Evolutionary conservation across 208 protist genomes (phyloP), one percentile per base, ranked within the genome.

Genomic region (Acanthamoeba lenticulata): DNA sequence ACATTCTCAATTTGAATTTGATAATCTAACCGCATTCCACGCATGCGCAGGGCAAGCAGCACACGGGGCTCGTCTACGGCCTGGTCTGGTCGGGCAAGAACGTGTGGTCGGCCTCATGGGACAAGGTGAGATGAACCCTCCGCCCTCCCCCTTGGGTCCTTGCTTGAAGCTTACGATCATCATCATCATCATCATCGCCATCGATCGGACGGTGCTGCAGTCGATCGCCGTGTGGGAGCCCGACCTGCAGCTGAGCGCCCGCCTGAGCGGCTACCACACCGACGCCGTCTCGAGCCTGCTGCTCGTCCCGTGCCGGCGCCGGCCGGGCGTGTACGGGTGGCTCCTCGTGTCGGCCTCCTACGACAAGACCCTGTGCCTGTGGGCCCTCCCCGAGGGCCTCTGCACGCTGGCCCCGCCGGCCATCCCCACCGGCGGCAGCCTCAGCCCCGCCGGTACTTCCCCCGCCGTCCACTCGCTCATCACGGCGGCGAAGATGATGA

Each of bases 91-190:
- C 81, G 36, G 81, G 81, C 11, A 5, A 89, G 32, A 36, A 89
- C 77, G 29, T 89, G 32, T 89, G 81, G 81, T 89, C 81, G 11
- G 81, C 81, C 17, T 89, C 81, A 6, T 89, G 81, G 81, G 81
- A 89, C 27, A 89, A 89, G 81, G 52, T 62, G 21, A 11, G 15
- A 21, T 60, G 52, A n/a, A n/a, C 52, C 11, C 21, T 60, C 11
- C 11, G 52, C 52, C 52, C 52, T 60, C 36, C 13, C 24, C 69
- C 19, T 79, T 21, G 69, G 9, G n/a, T 79, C 15, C 11, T 40
- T 44, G 36, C 9, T 79, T 79, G n/a, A n/a, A n/a, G n/a, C n/a
- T n/a, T n/a, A n/a, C n/a, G n/a, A n/a, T n/a, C n/a, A n/a, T n/a
- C n/a, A n/a, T n/a, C n/a, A n/a, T n/a, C n/a, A n/a, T n/a, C n/a